Evolutionary conservation across 176 grass and related monocot species (phyloP), one percentile per base, ranked within the genome.

Genomic region (Eragrostis nindensis): DNA sequence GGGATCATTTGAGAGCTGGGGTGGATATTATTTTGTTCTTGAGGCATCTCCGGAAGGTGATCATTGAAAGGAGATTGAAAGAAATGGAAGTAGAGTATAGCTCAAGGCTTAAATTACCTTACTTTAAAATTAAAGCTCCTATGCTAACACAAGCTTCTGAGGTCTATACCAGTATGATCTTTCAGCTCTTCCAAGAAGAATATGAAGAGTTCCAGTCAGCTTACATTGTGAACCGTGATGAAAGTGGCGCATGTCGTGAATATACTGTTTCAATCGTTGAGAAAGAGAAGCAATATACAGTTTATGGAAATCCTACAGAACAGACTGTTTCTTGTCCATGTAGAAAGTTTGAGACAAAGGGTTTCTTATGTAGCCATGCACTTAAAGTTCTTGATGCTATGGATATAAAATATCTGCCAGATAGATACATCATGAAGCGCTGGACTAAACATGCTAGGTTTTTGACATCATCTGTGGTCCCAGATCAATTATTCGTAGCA

Each of bases 121-220:
- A 89, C 54, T 87, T 89, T 41, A 89, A 93, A 73, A 93, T 89
- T 46, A 89, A 84, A 84, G 87, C 87, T 50, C 90, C 87, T 44
- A 81, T 93, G 72, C 57, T 89, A 15, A 74, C 48, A 62, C 87
- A 93, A 84, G 76, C 80, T 56, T 79, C 25, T 39, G 86, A 80
- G 73, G 43, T 65, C 46, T 93, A 89, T 77, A 89, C 87, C 25
- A 80, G 77, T 80, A 74, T 53, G 44, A 93, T 93, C 47, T 93
- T 93, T 76, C 83, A 84, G 46, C 70, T 80, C 61, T 93, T 93
- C 63, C 84, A 89, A 67, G 71, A 80, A 67, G 90, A 92, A 74
- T 86, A 89, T 36, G 90, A 89, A 57, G 90, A 92, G 76, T 90
- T 94, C 73, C 88, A 90, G 54, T 90, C 82, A 62, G 88, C 85